phyloP scores from a whole-genome alignment of 805 yeast genomes.

The Myxozyma nipponensis region DNA sequence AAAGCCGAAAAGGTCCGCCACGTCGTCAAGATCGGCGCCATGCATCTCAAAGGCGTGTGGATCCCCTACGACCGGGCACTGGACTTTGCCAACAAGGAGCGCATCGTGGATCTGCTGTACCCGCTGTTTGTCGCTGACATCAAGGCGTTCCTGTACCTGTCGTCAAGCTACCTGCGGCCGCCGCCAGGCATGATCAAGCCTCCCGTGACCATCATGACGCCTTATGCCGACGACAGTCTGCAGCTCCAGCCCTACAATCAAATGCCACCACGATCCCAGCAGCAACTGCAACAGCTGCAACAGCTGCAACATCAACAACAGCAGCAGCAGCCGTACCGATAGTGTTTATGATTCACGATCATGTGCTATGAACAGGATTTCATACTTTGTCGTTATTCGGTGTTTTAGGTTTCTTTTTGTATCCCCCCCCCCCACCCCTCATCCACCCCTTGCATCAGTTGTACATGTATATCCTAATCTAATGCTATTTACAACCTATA shows the following conservation, averaged over 20 bases:
- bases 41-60: conserved; percentile 90
- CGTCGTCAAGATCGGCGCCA: conserved; percentile 80
- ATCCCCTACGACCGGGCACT: conserved; percentile 81
- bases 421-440: no score
- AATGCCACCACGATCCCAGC: no score
- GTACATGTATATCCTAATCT: background rate
- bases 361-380: background rate
- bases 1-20: conserved; percentile 73
- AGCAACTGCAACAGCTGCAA: background rate
- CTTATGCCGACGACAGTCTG: no score
- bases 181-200: conserved; percentile 36
- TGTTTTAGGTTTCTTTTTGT: background rate
- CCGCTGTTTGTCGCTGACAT: conserved; percentile 75
- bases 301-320: background rate
- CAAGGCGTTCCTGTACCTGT: conserved; percentile 41
- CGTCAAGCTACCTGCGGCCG: conserved; percentile 36
- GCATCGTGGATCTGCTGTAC: conserved; percentile 62
- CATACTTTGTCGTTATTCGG: background rate
- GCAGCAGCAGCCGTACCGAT: background rate
- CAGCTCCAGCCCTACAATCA: no score
- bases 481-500: background rate
- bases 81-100: conserved; percentile 75
- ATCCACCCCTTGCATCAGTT: no score
- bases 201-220: no score
- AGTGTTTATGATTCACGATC: background rate